Base-by-base conservation (phyloP, 2,329 filamentous ascomycete genomes). In the Botrytis cinerea region DNA sequence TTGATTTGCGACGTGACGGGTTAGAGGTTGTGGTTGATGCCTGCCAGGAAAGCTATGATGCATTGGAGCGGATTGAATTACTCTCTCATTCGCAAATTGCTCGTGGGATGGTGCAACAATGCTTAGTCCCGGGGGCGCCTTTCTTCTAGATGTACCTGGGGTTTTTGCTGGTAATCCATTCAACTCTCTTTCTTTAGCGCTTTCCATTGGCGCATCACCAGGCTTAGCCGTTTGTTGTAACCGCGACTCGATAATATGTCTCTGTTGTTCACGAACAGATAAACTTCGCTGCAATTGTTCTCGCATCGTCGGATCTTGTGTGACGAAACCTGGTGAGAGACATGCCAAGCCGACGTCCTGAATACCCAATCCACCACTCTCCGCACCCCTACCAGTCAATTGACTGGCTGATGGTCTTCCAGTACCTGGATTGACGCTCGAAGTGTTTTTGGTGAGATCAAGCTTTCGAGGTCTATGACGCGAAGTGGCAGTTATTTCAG, bases 21-120 rank as follows among this genome's bases (percentile, higher is more conserved):
- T 93, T 74, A 93, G 84, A 0, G 93, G 92, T 77, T 92, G 91
- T 8, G 91, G 89, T 79, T 94, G 90, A 81, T 97, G 91, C 74
- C 96, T 90, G 74, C 95, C 95, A 12, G 96, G 98, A 81, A 99
- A 99, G 54, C 94, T 97, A 81, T 98, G 95, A 79, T 97, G 91
- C 38, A 99, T 88, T 25, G 96, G 96, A 12, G 96, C 96, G 6
- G 96, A 99, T 83, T 99, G 96, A 75, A 99, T 97, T 51, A 98
- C 94, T 78, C 96, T 89, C 86, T 99, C 96, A 80, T 94, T 91
- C 78, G 95, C 93, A 80, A 98, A 98, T 75, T 95, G 92, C 78
- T 96, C 91, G 77, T 97, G 94, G 9, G 94, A 94, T 1, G 96
- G 96, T 40, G 96, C 93, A n/a, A 97, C 93, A 78, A 99, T 99